Evolutionary conservation across 179 eudicot genomes (phyloP).

Genomic region (Camellia oleifera): DNA sequence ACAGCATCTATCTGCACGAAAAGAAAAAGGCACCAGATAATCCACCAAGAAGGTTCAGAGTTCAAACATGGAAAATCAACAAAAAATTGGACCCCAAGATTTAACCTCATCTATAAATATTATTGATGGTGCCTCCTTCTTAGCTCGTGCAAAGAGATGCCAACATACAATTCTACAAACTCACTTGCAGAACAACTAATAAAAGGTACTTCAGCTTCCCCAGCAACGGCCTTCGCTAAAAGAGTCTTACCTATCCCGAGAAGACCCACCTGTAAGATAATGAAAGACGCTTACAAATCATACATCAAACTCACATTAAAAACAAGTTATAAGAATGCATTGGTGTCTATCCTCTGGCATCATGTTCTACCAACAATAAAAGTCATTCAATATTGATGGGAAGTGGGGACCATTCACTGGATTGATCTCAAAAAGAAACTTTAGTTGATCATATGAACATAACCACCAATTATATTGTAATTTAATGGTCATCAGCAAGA

Average conservation of each 20-base stretch:
- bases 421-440: too few relatives aligned
- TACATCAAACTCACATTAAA: too few relatives aligned
- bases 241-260: conserved; percentile 99
- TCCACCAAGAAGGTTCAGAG: conserved; percentile 7
- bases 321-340: too few relatives aligned
- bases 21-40: conserved; percentile 14
- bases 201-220: conserved; percentile 96
- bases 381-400: too few relatives aligned
- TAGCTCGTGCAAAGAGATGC: conserved; percentile 95
- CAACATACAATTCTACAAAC: conserved; percentile 92
- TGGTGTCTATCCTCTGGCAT: too few relatives aligned
- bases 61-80: not conserved
- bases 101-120: conserved; percentile 92
- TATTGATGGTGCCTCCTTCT: conserved; percentile 93
- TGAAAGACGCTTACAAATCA: conserved; percentile 15
- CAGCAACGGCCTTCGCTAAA: conserved; percentile 97
- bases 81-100: conserved; percentile 3
- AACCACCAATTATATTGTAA: too few relatives aligned
- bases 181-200: conserved; percentile 97
- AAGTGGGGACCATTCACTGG: too few relatives aligned
- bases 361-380: too few relatives aligned
- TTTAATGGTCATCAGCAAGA: too few relatives aligned
- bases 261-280: conserved; percentile 81
- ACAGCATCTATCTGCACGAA: conserved; percentile 90
- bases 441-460: too few relatives aligned